Evolutionary conservation across 2,329 filamentous ascomycete species (phyloP).

Genomic region (Penicillium digitatum): DNA sequence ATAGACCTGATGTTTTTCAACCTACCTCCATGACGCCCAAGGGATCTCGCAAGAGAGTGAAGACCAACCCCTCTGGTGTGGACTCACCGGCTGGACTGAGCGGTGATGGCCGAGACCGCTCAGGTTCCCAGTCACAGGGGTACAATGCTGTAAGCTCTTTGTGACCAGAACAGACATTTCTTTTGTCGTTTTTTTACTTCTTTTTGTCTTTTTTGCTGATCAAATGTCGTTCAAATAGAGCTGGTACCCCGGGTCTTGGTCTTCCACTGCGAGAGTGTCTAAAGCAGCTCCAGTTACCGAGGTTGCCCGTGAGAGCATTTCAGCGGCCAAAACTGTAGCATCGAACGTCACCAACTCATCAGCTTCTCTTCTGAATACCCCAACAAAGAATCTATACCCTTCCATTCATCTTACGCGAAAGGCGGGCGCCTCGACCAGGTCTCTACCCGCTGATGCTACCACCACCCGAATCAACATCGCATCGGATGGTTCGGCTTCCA

Average conservation of each 20-base stretch:
- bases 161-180: neutral
- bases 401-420: constrained; percentile 45
- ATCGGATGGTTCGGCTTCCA: constrained; percentile 38
- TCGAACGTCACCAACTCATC: constrained; percentile 35
- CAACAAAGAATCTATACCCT: constrained; percentile 30
- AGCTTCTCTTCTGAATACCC: constrained; percentile 24
- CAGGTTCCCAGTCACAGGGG: constrained; percentile 26
- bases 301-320: constrained; percentile 49
- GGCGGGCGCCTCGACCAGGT: constrained; percentile 40
- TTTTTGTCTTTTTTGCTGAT: constrained; percentile 10
- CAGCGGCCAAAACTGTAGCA: constrained; percentile 39
- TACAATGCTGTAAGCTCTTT: constrained; percentile 30
- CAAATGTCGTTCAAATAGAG: constrained; percentile 22
- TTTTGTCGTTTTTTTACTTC: constrained; percentile 7
- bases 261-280: constrained; percentile 33
- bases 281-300: constrained; percentile 49
- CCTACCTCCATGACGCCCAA: constrained; percentile 36
- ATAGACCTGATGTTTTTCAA: constrained; percentile 34
- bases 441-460: constrained; percentile 44
- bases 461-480: constrained; percentile 47
- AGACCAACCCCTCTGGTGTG: constrained; percentile 37
- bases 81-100: constrained; percentile 26
- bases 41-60: constrained; percentile 45
- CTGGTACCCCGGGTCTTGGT: constrained; percentile 48
- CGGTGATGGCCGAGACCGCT: constrained; percentile 26